phyloP scores from a whole-genome alignment of 768 basidiomycete genomes.

The Tephrocybe sp. region DNA sequence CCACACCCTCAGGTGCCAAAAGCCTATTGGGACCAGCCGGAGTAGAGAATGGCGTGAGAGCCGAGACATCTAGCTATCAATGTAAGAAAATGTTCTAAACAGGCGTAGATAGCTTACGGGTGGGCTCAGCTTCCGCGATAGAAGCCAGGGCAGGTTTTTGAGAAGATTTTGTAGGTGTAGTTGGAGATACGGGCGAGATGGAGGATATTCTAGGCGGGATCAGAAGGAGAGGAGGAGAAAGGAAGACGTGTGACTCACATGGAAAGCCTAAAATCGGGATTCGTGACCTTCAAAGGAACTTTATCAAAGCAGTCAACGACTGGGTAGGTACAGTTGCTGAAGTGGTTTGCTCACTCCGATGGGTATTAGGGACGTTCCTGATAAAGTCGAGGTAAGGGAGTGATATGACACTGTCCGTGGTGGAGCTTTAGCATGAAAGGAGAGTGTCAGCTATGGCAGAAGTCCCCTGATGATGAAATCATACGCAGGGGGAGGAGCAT shows the following conservation, averaged over 20 bases:
- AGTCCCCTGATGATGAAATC: neutral
- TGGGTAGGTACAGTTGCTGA: neutral
- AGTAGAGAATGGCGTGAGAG: slow-evolving; percentile 5
- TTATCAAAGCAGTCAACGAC: neutral
- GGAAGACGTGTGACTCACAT: slow-evolving; percentile 27
- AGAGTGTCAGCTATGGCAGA: neutral
- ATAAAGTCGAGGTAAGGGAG: slow-evolving; percentile 46
- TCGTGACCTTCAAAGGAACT: slow-evolving; percentile 37
- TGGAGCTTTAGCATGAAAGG: slow-evolving; percentile 28
- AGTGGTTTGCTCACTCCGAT: slow-evolving; percentile 35
- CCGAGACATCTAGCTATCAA: neutral
- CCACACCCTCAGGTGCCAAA: slow-evolving; percentile 3
- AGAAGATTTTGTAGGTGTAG: neutral
- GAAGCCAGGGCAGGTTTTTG: neutral
- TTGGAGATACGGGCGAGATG: neutral
- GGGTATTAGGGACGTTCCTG: slow-evolving; percentile 42
- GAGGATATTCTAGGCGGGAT: slow-evolving; percentile 10
- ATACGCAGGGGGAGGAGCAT: slow-evolving; percentile 9
- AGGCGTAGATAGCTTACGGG: neutral
- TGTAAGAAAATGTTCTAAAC: neutral
- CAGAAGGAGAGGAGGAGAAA: neutral
- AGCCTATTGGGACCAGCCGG: slow-evolving; percentile 3
- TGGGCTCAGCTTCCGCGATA: neutral
- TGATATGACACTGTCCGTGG: slow-evolving; percentile 45
- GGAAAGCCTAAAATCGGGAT: slow-evolving; percentile 37